Conservation (phyloP, 176 grass and related monocot genomes). For the Echinochloa phyllopogon region DNA sequence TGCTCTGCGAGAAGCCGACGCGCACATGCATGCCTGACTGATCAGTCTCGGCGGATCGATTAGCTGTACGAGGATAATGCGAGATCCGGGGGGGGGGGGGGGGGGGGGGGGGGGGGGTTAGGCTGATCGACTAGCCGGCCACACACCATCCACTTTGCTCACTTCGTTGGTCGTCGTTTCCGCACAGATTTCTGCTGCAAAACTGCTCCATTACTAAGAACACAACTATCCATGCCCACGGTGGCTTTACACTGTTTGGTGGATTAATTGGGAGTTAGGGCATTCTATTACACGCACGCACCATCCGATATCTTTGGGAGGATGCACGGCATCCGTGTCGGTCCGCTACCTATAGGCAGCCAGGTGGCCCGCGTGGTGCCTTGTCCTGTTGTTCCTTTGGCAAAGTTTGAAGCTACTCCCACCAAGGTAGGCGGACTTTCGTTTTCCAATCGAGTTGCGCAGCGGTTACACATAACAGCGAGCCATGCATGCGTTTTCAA, state of each 20-base stretch:
- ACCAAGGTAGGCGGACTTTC: slow-evolving; percentile 45
- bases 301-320: background rate
- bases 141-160: too few relatives aligned
- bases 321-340: background rate
- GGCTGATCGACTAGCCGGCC: too few relatives aligned
- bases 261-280: background rate
- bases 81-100: background rate
- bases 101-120: background rate
- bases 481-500: slow-evolving; percentile 29
- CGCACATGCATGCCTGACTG: background rate
- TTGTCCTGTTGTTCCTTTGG: slow-evolving; percentile 39
- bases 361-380: background rate
- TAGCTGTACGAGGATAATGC: background rate
- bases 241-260: background rate
- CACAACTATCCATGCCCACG: background rate
- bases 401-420: slow-evolving; percentile 47
- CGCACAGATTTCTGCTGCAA: background rate
- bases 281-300: background rate
- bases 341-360: background rate
- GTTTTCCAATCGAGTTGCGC: slow-evolving; percentile 32
- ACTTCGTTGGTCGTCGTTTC: too few relatives aligned
- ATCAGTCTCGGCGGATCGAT: background rate
- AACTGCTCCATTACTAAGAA: background rate
- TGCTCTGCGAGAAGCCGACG: slow-evolving; percentile 31
- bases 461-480: slow-evolving; percentile 28